Percentiles rank a stretch among this genome's conserved stretches.
phyloP scores from a whole-genome alignment of 2,329 filamentous ascomycete species.

The Zymoseptoria ardabiliae region DNA sequence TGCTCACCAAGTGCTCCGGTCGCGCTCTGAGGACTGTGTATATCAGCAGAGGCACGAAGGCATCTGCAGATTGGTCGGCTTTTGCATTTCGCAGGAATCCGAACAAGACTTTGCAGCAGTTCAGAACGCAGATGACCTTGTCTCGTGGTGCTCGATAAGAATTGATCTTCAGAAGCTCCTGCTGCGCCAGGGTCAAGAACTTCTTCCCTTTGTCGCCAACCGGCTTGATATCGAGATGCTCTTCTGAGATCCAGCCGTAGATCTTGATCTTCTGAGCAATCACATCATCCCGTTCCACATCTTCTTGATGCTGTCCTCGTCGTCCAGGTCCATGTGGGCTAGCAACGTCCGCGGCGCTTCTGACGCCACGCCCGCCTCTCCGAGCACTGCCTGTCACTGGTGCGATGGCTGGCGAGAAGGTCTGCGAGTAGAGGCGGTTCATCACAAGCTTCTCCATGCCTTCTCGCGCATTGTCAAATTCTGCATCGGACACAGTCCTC shows the following conservation, averaged over 20 bases:
- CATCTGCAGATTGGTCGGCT: constrained; percentile 89
- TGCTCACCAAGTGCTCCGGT: constrained; percentile 90
- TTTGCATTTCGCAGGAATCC: constrained; percentile 87
- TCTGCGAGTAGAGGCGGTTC: constrained; percentile 93
- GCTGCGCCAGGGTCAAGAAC: constrained; percentile 81
- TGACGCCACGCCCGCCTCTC: constrained; percentile 58
- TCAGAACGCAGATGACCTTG: constrained; percentile 96
- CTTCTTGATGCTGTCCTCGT: constrained; percentile 91
- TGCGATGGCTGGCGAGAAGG: constrained; percentile 89
- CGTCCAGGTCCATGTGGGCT: constrained; percentile 64
- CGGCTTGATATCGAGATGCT: constrained; percentile 84
- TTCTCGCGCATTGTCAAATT: constrained; percentile 96
- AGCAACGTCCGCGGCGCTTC: constrained; percentile 28
- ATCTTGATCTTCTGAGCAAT: constrained; percentile 94
- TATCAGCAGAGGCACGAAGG: constrained; percentile 89
- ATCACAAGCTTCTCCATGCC: constrained; percentile 99
- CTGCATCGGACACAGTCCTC: constrained; percentile 88
- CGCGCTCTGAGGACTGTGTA: constrained; percentile 93
- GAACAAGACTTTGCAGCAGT: constrained; percentile 99
- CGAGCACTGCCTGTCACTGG: constrained; percentile 65
- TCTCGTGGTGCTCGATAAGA: constrained; percentile 94
- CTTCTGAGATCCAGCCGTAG: constrained; percentile 88
- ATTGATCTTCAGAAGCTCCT: constrained; percentile 93
- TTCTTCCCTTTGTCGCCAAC: constrained; percentile 79
- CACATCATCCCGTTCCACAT: constrained; percentile 94